Evolutionary conservation across 1,284 basidiomycete species (phyloP), one percentile per base, ranked within the genome.

Genomic region (Cryptococcus sp.): DNA sequence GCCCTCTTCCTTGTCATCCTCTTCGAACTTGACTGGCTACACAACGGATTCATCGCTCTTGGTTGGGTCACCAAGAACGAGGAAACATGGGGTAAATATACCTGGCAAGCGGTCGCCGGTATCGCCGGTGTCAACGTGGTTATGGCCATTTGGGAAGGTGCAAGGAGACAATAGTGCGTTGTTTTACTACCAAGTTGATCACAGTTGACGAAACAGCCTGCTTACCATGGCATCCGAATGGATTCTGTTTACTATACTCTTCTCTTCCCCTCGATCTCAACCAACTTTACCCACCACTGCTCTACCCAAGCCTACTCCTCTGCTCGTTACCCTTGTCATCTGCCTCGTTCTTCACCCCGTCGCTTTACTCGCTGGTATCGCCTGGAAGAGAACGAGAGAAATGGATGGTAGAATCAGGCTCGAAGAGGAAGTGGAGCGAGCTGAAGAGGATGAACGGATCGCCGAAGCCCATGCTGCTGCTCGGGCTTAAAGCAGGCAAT

Each of bases 1-100:
- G 76, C 77, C 30, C 70, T 81, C 56, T 71, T 80, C 58, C 71
- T 79, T 36, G 73, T 78, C n/a, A 70, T 80, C 58, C 74, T 79
- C 3, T 72, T 79, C 61, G 66, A 78, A 55, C 68, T 80, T 50
- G 77, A 79, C 53, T 71, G 79, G 63, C 69, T 79, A 55, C 79
- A 80, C 62, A 76, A 76, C 56, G 78, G 79, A 5, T 79, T 80
- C 66, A 73, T 81, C 55, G 78, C 78, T 5, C 67, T 80, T 23
- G 73, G 72, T 32, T 81, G 79, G 79, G 62, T 71, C 37, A 68
- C 71, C 50, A 60, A 66, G 49, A 61, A 68, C n/a, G 63, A 70
- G 56, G 51, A 57, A 34, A 56, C 61, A 4, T 61, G 66, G 59
- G 66, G 63, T 30, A 62, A 62, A 38, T 75, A 69, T 58, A 64